Evolutionary conservation across 306 rosid species (phyloP).

Genomic region (Quillaja saponaria): DNA sequence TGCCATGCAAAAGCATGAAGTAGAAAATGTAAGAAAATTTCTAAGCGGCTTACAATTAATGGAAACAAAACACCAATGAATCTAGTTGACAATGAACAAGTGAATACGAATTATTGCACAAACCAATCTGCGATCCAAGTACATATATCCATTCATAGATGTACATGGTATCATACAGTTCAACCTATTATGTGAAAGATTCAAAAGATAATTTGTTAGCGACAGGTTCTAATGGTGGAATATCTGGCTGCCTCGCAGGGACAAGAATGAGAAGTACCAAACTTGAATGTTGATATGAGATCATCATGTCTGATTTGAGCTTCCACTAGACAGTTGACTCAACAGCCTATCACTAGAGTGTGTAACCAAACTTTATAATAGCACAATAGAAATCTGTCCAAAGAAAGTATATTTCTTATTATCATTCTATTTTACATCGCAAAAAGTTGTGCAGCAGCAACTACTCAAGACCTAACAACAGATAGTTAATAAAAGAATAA

Average conservation of each 20-base stretch:
- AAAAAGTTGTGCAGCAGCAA: not conserved
- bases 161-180: constrained; percentile 39
- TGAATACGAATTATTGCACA: constrained; percentile 38
- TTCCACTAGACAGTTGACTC: constrained; percentile 33
- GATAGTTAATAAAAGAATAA: not conserved
- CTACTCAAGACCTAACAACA: constrained; percentile 2
- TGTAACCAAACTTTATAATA: constrained; percentile 32
- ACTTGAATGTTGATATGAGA: constrained; percentile 15
- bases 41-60: not conserved
- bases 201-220: constrained; percentile 33
- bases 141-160: constrained; percentile 43
- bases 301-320: constrained; percentile 24
- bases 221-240: constrained; percentile 29
- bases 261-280: constrained; percentile 28
- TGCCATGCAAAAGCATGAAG: not conserved
- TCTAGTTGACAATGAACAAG: constrained; percentile 28
- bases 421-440: not conserved
- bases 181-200: constrained; percentile 21
- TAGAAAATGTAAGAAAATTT: not conserved
- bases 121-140: constrained; percentile 38
- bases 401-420: constrained; percentile 28
- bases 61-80: constrained; percentile 12
- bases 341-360: constrained; percentile 11
- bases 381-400: constrained; percentile 41
- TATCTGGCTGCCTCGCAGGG: constrained; percentile 10